Percentiles rank a stretch among this genome's conserved stretches.
Evolutionary conservation across 176 grass and related monocot species (phyloP).

Genomic region (Leersia perrieri): DNA sequence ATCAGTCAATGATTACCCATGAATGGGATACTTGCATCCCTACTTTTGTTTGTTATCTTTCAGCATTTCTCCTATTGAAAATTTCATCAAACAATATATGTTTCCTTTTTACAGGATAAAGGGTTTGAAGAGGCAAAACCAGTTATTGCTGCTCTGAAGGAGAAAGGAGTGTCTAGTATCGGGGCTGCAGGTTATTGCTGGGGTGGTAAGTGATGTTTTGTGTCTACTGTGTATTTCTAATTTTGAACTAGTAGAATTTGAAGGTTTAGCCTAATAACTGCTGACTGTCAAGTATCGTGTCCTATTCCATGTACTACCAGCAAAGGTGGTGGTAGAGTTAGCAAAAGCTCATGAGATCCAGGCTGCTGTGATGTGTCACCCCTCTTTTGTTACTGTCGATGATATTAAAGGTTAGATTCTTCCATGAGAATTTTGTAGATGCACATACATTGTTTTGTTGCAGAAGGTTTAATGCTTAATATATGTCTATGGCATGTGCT

Average conservation of each 20-base stretch:
- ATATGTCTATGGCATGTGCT: not conserved
- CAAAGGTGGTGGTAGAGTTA: constrained; percentile 74
- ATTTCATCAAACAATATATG: not conserved
- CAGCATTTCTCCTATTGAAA: not conserved
- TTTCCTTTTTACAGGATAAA: constrained; percentile 46
- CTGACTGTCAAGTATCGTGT: not conserved
- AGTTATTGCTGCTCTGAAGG: constrained; percentile 64
- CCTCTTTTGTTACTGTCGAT: constrained; percentile 59
- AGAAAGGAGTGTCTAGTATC: constrained; percentile 54
- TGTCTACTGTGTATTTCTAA: not conserved
- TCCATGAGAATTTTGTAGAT: constrained; percentile 11
- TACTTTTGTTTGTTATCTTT: not conserved
- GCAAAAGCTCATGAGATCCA: constrained; percentile 67
- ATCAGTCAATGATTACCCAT: not conserved
- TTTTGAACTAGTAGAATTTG: not conserved
- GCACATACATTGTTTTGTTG: not conserved
- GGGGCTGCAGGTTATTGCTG: constrained; percentile 91
- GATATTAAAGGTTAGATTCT: constrained; percentile 61
- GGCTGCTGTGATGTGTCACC: constrained; percentile 67
- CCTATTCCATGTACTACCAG: constrained; percentile 33
- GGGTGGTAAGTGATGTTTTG: constrained; percentile 60
- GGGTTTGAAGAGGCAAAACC: constrained; percentile 72
- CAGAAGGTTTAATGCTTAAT: not conserved
- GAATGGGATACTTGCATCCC: not conserved
- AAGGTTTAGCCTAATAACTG: not conserved